Conservation (phyloP, 768 basidiomycete genomes). For the Termitomyces eurrhizus region DNA sequence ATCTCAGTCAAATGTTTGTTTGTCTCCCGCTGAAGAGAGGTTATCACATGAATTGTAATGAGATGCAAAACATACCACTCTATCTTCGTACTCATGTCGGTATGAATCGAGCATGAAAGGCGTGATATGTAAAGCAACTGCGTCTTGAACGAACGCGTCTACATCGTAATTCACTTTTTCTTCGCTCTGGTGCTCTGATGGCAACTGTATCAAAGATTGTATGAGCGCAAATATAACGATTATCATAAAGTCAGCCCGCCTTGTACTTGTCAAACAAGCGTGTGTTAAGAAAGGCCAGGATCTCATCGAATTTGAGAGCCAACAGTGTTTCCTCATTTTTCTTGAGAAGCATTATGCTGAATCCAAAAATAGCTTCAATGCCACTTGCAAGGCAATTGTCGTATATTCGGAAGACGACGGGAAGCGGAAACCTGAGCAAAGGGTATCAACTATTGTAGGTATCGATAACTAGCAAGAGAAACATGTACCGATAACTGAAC, state of each 20-base stretch:
- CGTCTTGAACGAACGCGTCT: conserved; percentile 85
- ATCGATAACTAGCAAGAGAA: neutral
- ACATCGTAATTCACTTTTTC: conserved; percentile 50
- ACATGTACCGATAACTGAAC: conserved; percentile 84
- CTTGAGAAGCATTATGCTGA: conserved; percentile 81
- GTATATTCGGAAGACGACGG: conserved; percentile 93
- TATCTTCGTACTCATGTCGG: conserved; percentile 84
- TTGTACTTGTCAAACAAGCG: conserved; percentile 83
- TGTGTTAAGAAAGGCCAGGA: conserved; percentile 78
- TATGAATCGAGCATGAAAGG: conserved; percentile 95
- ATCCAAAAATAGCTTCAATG: conserved; percentile 95
- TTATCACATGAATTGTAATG: neutral
- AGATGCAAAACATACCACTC: conserved; percentile 39
- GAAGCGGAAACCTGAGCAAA: conserved; percentile 76
- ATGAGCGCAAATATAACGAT: neutral
- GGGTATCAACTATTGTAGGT: conserved; percentile 1
- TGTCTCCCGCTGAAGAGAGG: conserved; percentile 44
- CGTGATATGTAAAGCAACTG: conserved; percentile 81
- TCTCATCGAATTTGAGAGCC: conserved; percentile 85
- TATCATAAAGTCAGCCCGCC: conserved; percentile 18
- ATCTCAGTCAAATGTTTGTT: conserved; percentile 82
- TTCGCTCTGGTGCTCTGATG: conserved; percentile 23
- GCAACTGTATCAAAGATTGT: conserved; percentile 20
- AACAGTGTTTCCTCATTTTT: conserved; percentile 84
- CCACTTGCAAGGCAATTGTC: conserved; percentile 96